These are phyloP conservation scores for Agrocybe praecox DNA, from an alignment of 768 basidiomycete species.

Conservation along the genomic window DNA sequence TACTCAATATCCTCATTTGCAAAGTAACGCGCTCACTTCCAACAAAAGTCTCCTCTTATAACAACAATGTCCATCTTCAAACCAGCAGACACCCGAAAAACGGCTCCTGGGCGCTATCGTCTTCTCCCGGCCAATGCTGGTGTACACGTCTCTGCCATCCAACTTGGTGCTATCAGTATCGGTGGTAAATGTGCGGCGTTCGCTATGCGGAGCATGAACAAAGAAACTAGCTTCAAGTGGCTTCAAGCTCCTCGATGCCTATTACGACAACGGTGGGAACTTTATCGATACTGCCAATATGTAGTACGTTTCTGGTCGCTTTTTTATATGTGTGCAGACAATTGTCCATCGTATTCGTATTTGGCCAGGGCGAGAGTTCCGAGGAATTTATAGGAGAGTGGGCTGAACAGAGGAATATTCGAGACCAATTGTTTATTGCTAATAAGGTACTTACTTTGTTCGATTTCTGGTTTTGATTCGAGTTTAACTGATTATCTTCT, in stretches of 20 bases:
- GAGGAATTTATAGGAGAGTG: conserved; percentile 59
- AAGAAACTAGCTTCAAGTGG: conserved; percentile 43
- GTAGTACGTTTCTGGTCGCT: conserved; percentile 35
- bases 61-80: too few relatives aligned
- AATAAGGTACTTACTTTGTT: too few relatives aligned
- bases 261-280: conserved; percentile 46
- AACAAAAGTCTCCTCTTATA: too few relatives aligned
- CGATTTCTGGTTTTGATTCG: too few relatives aligned
- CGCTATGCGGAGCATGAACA: conserved; percentile 40
- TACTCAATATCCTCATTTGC: too few relatives aligned
- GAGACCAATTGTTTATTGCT: conserved; percentile 53
- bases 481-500: too few relatives aligned
- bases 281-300: conserved; percentile 52
- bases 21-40: too few relatives aligned
- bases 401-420: conserved; percentile 45
- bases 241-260: conserved; percentile 50
- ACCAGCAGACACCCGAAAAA: too few relatives aligned
- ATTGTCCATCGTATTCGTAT: too few relatives aligned
- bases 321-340: too few relatives aligned
- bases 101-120: conserved; percentile 25
- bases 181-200: conserved; percentile 37
- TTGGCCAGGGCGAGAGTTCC: conserved; percentile 54
- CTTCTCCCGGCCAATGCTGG: conserved; percentile 35
- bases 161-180: conserved; percentile 45
- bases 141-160: conserved; percentile 44